Conservation (phyloP, 2,329 filamentous ascomycete genomes). For the Byssochlamys sp. region DNA sequence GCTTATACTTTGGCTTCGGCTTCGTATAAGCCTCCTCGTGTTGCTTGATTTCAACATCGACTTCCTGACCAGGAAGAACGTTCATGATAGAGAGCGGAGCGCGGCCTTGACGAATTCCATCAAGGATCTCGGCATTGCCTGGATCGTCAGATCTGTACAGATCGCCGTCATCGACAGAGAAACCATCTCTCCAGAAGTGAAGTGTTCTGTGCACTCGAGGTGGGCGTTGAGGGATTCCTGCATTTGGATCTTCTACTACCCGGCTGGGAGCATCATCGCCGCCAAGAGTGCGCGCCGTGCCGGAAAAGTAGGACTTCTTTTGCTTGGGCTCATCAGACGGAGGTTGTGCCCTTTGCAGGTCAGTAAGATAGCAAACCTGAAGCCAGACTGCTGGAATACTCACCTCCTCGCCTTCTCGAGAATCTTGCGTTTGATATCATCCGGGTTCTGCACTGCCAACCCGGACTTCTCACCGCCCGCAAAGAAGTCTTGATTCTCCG, state of each 20-base stretch:
- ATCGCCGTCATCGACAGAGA: slow-evolving; percentile 57
- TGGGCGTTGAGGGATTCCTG: slow-evolving; percentile 31
- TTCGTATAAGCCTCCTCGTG: slow-evolving; percentile 55
- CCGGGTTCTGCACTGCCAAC: slow-evolving; percentile 57
- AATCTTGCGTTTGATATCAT: slow-evolving; percentile 44
- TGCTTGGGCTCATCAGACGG: slow-evolving; percentile 36
- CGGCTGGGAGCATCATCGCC: slow-evolving; percentile 54
- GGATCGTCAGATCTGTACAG: slow-evolving; percentile 56
- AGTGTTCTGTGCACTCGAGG: slow-evolving; percentile 49
- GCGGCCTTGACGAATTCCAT: slow-evolving; percentile 54
- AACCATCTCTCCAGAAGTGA: slow-evolving; percentile 57
- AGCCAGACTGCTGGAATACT: slow-evolving; percentile 2
- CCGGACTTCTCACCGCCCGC: slow-evolving; percentile 59
- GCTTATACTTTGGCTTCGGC: slow-evolving; percentile 56
- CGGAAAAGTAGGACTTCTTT: slow-evolving; percentile 44
- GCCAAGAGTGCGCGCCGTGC: slow-evolving; percentile 55
- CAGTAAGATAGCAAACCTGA: slow-evolving; percentile 1
- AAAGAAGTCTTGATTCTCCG: slow-evolving; percentile 49
- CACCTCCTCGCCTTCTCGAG: slow-evolving; percentile 38
- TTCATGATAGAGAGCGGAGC: slow-evolving; percentile 56
- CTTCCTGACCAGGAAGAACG: slow-evolving; percentile 53
- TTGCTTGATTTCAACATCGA: slow-evolving; percentile 56
- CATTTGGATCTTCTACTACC: slow-evolving; percentile 44
- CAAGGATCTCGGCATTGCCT: slow-evolving; percentile 51
- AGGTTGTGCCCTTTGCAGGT: slow-evolving; percentile 19